Base-by-base conservation (phyloP, 768 basidiomycete genomes). In the Pulveroboletus sp. region DNA sequence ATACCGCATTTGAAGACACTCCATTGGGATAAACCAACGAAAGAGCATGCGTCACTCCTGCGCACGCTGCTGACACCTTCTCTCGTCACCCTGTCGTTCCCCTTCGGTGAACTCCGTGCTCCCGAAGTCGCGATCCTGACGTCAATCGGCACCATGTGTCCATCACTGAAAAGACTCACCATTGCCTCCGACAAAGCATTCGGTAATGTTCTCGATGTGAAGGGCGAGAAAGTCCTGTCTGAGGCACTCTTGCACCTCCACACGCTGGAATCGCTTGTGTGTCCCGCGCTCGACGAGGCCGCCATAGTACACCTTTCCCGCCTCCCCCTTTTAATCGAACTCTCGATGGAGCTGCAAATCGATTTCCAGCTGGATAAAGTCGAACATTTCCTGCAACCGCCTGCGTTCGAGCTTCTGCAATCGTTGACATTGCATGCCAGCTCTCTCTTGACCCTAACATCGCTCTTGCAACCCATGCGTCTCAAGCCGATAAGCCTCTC, bases 221-320 rank as follows among this genome's bases (percentile, higher is more conserved):
- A 43, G 30, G 63, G 51, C 14, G 43, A 53, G 22, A 58, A 60
- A 40, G 47, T 65, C 19, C 19, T 65, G 29, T 63, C 62, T 19
- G 51, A 57, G 35, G 48, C 54, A 11, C 40, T 63, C 20, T n/a
- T 64, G 46, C 32, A 44, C 23, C 30, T 64, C 16, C 50, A 50
- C 17, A 48, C 53, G 12, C 41, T 63, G 11, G 43, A 54, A 42
- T 49, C 55, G 4, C 53, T 63, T 12, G 5, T 38, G 9, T 64
- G 62, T 31, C 49, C 53, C 12, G 53, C 51, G 7, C 50, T 66
- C 19, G 47, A 63, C 29, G 63, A 55, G 30, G 39, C 41, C 2
- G 61, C 56, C 26, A 54, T 66, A 43, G 9, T 47, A 23, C 66
- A 57, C 45, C 54, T 66, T 24, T 56, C 66, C 13, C 62, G 20